Conservation (phyloP, 352 stramenopile species). For the Phytopythium boreale region DNA sequence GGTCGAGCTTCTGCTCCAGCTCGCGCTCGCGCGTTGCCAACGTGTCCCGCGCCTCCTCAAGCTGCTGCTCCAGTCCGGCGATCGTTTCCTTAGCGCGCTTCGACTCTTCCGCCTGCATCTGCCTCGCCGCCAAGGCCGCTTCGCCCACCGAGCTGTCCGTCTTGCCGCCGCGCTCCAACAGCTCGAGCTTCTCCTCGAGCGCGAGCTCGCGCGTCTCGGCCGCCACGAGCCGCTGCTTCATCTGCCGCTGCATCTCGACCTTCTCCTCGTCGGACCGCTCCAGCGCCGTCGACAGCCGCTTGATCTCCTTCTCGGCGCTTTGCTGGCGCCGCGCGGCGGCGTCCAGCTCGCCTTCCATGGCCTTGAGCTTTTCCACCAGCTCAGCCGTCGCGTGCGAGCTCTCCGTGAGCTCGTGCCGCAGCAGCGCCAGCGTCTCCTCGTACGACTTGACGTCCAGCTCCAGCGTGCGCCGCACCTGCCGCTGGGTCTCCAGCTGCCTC, state of each 20-base stretch:
- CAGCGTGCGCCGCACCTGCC: conserved; percentile 32
- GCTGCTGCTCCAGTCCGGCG: not conserved
- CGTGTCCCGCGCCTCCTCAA: conserved; percentile 1
- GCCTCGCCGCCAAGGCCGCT: not conserved
- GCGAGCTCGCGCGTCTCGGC: conserved; percentile 35
- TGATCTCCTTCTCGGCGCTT: conserved; percentile 31
- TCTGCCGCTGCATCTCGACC: conserved; percentile 59
- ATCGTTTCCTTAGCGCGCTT: conserved; percentile 8
- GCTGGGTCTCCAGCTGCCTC: conserved; percentile 38
- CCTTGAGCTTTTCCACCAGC: conserved; percentile 33
- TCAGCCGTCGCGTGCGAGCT: conserved; percentile 35
- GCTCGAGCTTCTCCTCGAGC: conserved; percentile 32
- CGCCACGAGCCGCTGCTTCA: conserved; percentile 46
- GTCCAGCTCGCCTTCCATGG: conserved; percentile 28
- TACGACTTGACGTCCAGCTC: conserved; percentile 70
- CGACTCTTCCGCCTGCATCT: conserved; percentile 20
- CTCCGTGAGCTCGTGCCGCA: conserved; percentile 54
- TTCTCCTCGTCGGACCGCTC: conserved; percentile 45
- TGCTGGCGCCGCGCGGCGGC: conserved; percentile 18
- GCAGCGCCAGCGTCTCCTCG: conserved; percentile 47
- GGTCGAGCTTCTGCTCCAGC: conserved; percentile 17
- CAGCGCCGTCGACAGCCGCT: conserved; percentile 22
- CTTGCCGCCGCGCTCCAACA: conserved; percentile 16
- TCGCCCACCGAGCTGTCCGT: not conserved
- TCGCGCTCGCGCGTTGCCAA: conserved; percentile 15